Base-by-base conservation (phyloP, 768 basidiomycete genomes). In the Scleroderma bovista region DNA sequence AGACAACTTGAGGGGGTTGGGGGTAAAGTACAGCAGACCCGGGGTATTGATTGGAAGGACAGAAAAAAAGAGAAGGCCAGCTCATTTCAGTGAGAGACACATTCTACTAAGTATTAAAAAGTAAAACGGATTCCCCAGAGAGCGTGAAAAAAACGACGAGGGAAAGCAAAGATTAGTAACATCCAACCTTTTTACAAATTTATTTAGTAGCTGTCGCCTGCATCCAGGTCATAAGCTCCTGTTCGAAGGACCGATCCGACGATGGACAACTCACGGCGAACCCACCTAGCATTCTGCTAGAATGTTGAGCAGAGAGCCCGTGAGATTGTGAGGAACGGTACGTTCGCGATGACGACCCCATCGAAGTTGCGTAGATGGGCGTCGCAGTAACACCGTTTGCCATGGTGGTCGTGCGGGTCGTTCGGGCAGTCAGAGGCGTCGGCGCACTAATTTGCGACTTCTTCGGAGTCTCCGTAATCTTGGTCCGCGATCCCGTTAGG, bases 381-480 rank as follows among this genome's bases (percentile, higher is more conserved):
- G 86, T 87, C 44, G 76, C 76, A 39, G 80, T 74, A 36, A 72
- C 63, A 29, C 77, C 77, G 50, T 74, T 76, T 19, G 63, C 54
- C 17, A 72, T 68, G 15, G 72, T 71, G 31, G 78, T 29, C 26
- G 26, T 79, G 52, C 86, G 79, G 6, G 80, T 72, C 12, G 78
- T 76, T 43, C 91, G 85, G 51, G 91, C 88, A 17, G 91, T 86
- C 47, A 93, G 74, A 1, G 91, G 89, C 3, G 91, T 90, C 7
- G 91, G 91, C 12, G 88, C 90, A 60, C 90, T 85, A 55, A 93
- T 93, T 61, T 88, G 77, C 5, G 88, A 88, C 70, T 93, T 92
- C 75, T 91, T 93, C 16, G 90, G 90, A 7, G 89, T 91, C 57
- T 80, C 79, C 48, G 84, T 79, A 19, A 72, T 66, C 55, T 84